Base-by-base conservation (phyloP, 139 green algal genomes). In the Chlamydomonas sphaeroides region DNA sequence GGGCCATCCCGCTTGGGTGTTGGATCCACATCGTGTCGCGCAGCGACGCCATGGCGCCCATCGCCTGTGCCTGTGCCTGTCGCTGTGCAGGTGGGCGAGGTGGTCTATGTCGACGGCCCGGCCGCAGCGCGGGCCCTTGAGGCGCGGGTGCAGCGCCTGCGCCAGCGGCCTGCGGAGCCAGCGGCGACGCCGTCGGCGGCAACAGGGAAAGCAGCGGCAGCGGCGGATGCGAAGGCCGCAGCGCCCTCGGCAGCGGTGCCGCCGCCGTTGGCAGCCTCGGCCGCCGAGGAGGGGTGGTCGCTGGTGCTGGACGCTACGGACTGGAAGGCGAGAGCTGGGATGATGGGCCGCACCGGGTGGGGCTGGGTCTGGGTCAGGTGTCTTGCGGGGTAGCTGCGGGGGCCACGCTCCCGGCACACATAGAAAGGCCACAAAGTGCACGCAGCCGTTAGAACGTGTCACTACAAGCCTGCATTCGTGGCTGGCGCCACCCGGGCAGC, bases 261-360 rank as follows among this genome's bases (percentile, higher is more conserved):
- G 69, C 53, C 56, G n/a, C 70, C 71, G 48, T 53, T 62, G 26
- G 28, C 36, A 62, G 68, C 42, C 23, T 30, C 65, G 11, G 86
- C 81, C 33, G n/a, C 42, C 35, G 76, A 28, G 8, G 66, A 2
- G 35, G 45, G 26, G 0, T 53, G 61, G 42, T 73, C 53, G 15
- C n/a, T 88, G n/a, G 56, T 94, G 10, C 69, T 94, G 88, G 89
- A 93, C 61, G 87, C 88, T 1, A 45, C 70, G 53, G 91, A 94
- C 83, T 94, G 91, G 84, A 91, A 91, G 79, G 84, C 89, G 11
- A 57, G 73, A 35, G 45, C 15, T 26, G 5, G 3, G 26, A 39
- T 11, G 8, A 26, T 35, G 30, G 38, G 33, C 62, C 7, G 6
- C 10, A 41, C 4, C 48, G 45, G 48, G 70, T 23, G 32, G 8